phyloP scores from a whole-genome alignment of 2,329 filamentous ascomycete species.

The Clarireedia homoeocarpa region DNA sequence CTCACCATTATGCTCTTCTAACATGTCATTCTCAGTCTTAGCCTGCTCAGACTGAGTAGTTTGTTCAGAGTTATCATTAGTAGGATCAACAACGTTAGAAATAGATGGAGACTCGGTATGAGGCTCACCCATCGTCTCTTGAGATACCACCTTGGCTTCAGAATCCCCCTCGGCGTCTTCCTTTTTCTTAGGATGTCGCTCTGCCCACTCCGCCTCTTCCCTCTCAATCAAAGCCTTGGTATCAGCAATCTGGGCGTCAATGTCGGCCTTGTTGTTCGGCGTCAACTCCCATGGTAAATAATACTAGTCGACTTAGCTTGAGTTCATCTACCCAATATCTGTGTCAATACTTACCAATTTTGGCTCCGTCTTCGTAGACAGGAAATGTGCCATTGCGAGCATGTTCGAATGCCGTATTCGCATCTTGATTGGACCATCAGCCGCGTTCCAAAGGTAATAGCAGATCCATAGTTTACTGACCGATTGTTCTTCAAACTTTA shows the following conservation, averaged over 20 bases:
- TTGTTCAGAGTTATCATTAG: constrained; percentile 30
- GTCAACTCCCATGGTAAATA: constrained; percentile 79
- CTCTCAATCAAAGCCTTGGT: constrained; percentile 54
- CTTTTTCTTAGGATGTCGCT: constrained; percentile 31
- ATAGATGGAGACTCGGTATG: constrained; percentile 33
- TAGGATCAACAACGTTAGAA: constrained; percentile 30
- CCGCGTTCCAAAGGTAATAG: background rate
- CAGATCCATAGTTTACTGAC: constrained; percentile 42
- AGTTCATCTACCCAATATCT: too few relatives aligned
- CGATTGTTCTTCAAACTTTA: constrained; percentile 65
- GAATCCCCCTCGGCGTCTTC: constrained; percentile 25
- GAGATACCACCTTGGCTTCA: constrained; percentile 23
- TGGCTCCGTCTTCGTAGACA: constrained; percentile 65
- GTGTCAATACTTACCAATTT: constrained; percentile 53
- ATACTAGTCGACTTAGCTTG: constrained; percentile 47
- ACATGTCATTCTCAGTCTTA: constrained; percentile 34
- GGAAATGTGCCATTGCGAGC: constrained; percentile 61
- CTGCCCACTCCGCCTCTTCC: constrained; percentile 58
- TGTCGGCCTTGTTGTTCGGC: constrained; percentile 57
- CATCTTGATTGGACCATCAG: constrained; percentile 35
- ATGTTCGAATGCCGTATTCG: constrained; percentile 64
- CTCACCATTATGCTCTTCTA: constrained; percentile 65
- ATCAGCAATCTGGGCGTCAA: constrained; percentile 62
- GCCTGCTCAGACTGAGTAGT: constrained; percentile 21
- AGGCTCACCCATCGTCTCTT: constrained; percentile 39